Base-by-base conservation (phyloP, 169 alveolate genomes). In the Plasmodium vivax region DNA sequence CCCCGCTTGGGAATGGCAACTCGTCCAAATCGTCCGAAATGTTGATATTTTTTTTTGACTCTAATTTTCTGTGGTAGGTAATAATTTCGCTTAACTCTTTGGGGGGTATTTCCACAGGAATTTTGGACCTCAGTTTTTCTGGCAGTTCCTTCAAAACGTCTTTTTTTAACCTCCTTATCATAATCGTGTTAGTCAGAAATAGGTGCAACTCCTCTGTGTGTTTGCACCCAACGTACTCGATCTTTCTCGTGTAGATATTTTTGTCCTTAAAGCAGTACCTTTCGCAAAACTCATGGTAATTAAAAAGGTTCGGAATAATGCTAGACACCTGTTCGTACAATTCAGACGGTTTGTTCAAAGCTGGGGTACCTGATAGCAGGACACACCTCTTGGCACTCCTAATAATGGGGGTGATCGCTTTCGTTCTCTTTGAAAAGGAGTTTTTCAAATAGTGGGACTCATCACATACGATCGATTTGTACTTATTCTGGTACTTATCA, bases 371-470 rank as follows among this genome's bases (percentile, higher is more conserved):
- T 32, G 99, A 97, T 34, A 98, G 97, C 72, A 98, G 95, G 38
- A 98, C 97, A 10, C 97, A 97, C 92, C 99, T 94, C 74, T 95
- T 96, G 9, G 99, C 97, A 75, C 95, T 96, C 93, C 97, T 97
- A 56, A 98, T 96, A 79, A 98, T 94, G 19, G 99, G 99, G 32
- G 98, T 96, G 58, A 96, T 96, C 27, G 92, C 95, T 92, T 96
- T 96, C 3, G 99, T 98, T 83, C 99, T 96, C 94, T 98, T 98
- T 14, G 99, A 98, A 68, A 96, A 85, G 54, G 95, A 90, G 83
- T 98, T 98, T 96, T 99, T 99, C 34, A 99, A 93, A 95, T 98
- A 98, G 94, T 99, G 99, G 3, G 99, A 98, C 95, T 99, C 99
- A 96, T 99, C 99, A 80, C 99, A 98, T 36, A 99, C 98, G 27